Evolutionary conservation across 192 early-diverging fungal species (phyloP).

Genomic region (Chytriomyces hyalinus): DNA sequence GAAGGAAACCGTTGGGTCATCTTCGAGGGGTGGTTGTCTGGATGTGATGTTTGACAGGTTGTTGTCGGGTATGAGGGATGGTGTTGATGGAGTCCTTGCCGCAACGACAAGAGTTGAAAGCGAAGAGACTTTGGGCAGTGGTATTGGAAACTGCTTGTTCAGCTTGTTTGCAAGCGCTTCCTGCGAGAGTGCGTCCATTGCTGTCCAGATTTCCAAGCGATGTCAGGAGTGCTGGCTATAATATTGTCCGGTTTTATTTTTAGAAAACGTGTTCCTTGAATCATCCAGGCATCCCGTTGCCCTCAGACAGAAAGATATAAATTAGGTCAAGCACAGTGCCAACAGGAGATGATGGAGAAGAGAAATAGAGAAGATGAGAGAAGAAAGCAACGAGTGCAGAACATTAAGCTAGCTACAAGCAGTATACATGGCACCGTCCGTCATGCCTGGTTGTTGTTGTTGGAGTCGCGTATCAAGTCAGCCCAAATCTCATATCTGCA

Average conservation of each 20-base stretch:
- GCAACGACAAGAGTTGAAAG: not conserved
- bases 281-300: too few relatives aligned
- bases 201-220: too few relatives aligned
- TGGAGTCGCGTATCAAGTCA: not conserved
- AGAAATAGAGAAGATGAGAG: not conserved
- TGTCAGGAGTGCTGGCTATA: too few relatives aligned
- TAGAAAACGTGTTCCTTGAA: too few relatives aligned
- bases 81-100: not conserved
- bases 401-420: not conserved
- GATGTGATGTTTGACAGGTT: too few relatives aligned
- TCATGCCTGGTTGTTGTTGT: not conserved
- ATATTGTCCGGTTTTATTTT: too few relatives aligned
- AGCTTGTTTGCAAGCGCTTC: not conserved
- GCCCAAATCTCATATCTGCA: not conserved
- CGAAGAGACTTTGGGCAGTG: not conserved
- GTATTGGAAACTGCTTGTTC: not conserved
- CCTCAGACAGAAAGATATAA: too few relatives aligned
- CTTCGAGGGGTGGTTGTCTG: not conserved
- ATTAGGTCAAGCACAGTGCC: not conserved
- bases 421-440: not conserved
- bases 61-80: not conserved
- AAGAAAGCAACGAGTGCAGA: not conserved
- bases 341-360: not conserved
- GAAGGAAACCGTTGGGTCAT: conserved; percentile 21
- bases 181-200: too few relatives aligned